Percentiles rank a stretch among this genome's conserved stretches.
phyloP scores from a whole-genome alignment of 164 flowering plant genomes.

The Piper longum region DNA sequence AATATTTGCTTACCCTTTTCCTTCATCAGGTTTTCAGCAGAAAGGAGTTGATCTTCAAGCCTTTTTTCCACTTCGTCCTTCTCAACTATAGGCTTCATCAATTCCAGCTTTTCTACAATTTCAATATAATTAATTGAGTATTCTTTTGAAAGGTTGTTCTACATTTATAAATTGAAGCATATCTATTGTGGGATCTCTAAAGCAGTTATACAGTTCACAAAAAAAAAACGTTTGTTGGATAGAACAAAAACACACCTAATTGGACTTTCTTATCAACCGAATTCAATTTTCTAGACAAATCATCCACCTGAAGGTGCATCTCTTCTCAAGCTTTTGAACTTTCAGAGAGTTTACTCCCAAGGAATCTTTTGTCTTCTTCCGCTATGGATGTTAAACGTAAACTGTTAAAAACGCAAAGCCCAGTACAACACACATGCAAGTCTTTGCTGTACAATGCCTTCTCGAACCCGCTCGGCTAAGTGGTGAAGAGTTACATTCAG shows the following conservation, averaged over 20 bases:
- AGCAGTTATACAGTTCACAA: neutral
- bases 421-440: neutral
- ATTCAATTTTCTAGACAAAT: slow-evolving; percentile 38
- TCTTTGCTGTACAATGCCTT: slow-evolving; percentile 25
- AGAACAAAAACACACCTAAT: slow-evolving; percentile 32
- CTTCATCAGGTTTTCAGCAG: slow-evolving; percentile 27
- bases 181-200: neutral
- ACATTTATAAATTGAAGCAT: too few species aligned
- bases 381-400: slow-evolving; percentile 28
- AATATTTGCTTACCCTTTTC: slow-evolving; percentile 67
- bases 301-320: slow-evolving; percentile 46
- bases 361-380: slow-evolving; percentile 65
- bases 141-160: too few species aligned
- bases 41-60: slow-evolving; percentile 30
- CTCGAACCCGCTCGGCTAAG: slow-evolving; percentile 68
- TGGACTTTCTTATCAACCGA: slow-evolving; percentile 43
- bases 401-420: neutral
- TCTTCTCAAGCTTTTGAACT: slow-evolving; percentile 42
- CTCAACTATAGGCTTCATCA: slow-evolving; percentile 40
- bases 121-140: too few species aligned
- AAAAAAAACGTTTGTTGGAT: neutral
- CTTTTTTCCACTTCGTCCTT: slow-evolving; percentile 38
- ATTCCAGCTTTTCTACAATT: slow-evolving; percentile 21
- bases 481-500: slow-evolving; percentile 75
- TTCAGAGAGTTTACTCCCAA: slow-evolving; percentile 47